Base-by-base conservation (phyloP, 2,329 filamentous ascomycete species). In the Nannizziopsis barbatae region DNA sequence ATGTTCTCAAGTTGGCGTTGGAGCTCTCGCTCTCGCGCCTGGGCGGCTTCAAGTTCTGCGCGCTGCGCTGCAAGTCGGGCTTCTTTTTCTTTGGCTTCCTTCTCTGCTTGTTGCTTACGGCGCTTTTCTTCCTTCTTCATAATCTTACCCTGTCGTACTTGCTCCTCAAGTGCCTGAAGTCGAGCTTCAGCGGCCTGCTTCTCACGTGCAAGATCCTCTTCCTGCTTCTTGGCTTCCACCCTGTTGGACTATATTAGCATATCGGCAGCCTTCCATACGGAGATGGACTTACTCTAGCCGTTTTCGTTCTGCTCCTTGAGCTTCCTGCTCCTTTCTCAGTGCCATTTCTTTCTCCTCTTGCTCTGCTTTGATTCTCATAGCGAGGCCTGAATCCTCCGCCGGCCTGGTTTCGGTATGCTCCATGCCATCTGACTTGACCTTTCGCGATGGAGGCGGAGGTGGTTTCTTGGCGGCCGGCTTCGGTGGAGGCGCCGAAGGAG, bases 71-170 rank as follows among this genome's bases (percentile, higher is more conserved):
- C 86, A 55, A 95, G 73, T 63, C 84, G 83, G 46, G 81, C 74
- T 64, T 96, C 90, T 63, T 93, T 89, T 58, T 95, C 86, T 65
- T 87, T 90, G 6, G 88, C 80, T 57, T 92, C 86, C 43, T 84
- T 84, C 60, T 85, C 75, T 8, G 88, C 88, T 17, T 87, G 90
- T 70, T 95, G 89, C 72, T 88, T 92, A 58, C 79, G 83, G 54
- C 83, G 86, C 73, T 94, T 95, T 70, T 95, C 92, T 65, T 98
- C 92, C 57, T 93, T 85, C 68, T 95, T 96, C 74, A 87, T 90
- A 45, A 96, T 71, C 71, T 96, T 98, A 59, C 89, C 87, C 62
- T 89, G 86, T 54, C 82, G 83, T 45, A 96, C 88, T 66, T 95
- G 88, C 63, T 96, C 88, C 66, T 98, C 89, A 7, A 98, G 77